phyloP scores from a whole-genome alignment of 306 rosid species.

The Vicia sativa region DNA sequence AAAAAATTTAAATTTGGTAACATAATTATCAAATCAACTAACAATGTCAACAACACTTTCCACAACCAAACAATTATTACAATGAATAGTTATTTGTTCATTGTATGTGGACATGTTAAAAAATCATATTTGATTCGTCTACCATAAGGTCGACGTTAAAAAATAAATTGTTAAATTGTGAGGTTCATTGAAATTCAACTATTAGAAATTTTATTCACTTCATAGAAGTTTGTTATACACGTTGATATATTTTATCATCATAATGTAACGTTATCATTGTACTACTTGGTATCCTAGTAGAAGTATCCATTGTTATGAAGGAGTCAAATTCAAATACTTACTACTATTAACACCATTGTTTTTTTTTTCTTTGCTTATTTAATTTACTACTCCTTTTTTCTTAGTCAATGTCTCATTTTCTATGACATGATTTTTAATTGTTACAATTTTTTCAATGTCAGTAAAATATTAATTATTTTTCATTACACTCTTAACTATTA shows the following conservation, averaged over 20 bases:
- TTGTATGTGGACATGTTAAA: neutral
- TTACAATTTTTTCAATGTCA: neutral
- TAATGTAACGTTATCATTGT: neutral
- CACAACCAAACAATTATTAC: neutral
- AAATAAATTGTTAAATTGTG: neutral
- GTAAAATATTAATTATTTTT: neutral
- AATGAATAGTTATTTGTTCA: neutral
- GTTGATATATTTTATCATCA: neutral
- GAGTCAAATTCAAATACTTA: neutral
- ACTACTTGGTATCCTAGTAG: neutral
- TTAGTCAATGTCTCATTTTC: neutral
- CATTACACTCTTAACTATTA: neutral
- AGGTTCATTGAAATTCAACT: neutral
- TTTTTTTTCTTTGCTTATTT: neutral
- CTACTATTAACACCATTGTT: neutral
- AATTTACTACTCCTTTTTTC: neutral
- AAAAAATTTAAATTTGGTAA: no score
- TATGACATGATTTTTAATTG: neutral
- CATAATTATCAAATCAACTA: neutral
- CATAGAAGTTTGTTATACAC: neutral
- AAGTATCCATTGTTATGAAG: neutral
- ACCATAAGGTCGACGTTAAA: neutral
- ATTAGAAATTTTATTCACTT: constrained; percentile 2
- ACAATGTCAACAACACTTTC: neutral
- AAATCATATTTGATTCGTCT: neutral